A percentile compares a stretch with the other conserved stretches of the same genome.
These are phyloP conservation scores for Wickerhamiella parazyma DNA, from an alignment of 805 yeast genomes.

Conservation along the genomic window DNA sequence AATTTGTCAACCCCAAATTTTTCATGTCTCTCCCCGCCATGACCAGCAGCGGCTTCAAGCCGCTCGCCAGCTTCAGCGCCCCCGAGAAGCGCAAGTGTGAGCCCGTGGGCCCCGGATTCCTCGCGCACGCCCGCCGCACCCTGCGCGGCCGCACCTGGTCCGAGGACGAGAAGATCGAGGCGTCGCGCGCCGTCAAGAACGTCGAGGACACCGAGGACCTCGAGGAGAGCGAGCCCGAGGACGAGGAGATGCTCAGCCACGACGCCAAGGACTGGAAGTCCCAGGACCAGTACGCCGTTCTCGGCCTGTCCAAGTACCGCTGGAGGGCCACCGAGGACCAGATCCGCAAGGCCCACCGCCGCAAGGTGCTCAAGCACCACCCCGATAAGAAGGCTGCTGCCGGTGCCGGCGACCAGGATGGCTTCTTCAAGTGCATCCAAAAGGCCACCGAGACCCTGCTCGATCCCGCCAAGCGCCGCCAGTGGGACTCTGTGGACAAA, in stretches of 20 bases:
- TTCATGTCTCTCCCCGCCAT: neutral
- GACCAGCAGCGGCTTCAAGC: conserved; percentile 3
- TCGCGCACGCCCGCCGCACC: conserved; percentile 93
- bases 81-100: conserved; percentile 54
- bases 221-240: conserved; percentile 48
- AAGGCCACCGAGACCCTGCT: conserved; percentile 85
- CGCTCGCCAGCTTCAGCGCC: conserved; percentile 20
- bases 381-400: conserved; percentile 95
- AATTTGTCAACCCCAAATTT: neutral
- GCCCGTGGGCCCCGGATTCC: conserved; percentile 91
- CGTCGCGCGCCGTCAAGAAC: conserved; percentile 65
- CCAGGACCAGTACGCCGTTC: conserved; percentile 90
- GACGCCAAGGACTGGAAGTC: conserved; percentile 98
- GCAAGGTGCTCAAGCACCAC: conserved; percentile 90
- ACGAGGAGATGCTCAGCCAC: conserved; percentile 64
- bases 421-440: conserved; percentile 94
- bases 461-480: conserved; percentile 77
- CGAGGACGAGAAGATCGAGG: conserved; percentile 87
- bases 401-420: conserved; percentile 75
- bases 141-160: conserved; percentile 98
- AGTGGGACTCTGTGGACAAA: conserved; percentile 90
- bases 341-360: conserved; percentile 92
- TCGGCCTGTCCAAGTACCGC: conserved; percentile 86
- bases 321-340: conserved; percentile 85
- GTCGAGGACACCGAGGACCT: conserved; percentile 45